Evolutionary conservation across 108 stramenopile species (phyloP), one percentile per base, ranked within the genome.

Genomic region (Nitzschia sp.): DNA sequence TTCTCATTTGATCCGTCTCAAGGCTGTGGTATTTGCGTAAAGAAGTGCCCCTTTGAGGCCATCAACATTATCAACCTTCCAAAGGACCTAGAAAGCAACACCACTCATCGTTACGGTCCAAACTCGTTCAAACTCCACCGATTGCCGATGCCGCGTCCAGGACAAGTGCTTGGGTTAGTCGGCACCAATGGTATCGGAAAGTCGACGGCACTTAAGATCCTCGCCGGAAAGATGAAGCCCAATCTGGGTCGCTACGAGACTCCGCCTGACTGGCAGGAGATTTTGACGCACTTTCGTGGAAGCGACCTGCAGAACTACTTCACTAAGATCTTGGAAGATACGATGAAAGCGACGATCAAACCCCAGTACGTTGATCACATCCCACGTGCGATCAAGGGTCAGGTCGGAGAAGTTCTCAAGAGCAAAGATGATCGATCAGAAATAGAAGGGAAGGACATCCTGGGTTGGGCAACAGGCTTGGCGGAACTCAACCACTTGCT

Each of bases 151-250:
- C 99, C 99, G 9, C 92, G 99, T 46, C 94, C 96, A 2, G 95
- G 93, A 6, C 92, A 98, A 76, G 97, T 99, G 28, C 78, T 99
- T 3, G 99, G 99, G 27, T 78, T 99, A 6, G 97, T 99, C 3
- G 99, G 99, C 26, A 97, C 96, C 21, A 99, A 99, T 79, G 99
- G 99, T 65, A 98, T 98, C 58, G 99, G 99, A 45, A 99, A 91
- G 66, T 91, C 90, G 11, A 96, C 96, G 17, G 98, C 98, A 2
- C 84, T 98, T 50, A 97, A 97, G 79, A 94, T 98, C 44, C 81
- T 99, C 28, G 96, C 97, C 26, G 98, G 97, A 27, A 98, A 97
- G 76, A 83, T 96, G 78, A 99, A 98, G 84, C 99, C 99, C 46
- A 99, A 99, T 69, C 77, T 99, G 17, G 99, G 99, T 30, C 72